Percentiles rank a stretch among this genome's conserved stretches.
These are phyloP conservation scores for Neocucurbitaria cava DNA, from an alignment of 2,329 filamentous ascomycete species.

Conservation along the genomic window DNA sequence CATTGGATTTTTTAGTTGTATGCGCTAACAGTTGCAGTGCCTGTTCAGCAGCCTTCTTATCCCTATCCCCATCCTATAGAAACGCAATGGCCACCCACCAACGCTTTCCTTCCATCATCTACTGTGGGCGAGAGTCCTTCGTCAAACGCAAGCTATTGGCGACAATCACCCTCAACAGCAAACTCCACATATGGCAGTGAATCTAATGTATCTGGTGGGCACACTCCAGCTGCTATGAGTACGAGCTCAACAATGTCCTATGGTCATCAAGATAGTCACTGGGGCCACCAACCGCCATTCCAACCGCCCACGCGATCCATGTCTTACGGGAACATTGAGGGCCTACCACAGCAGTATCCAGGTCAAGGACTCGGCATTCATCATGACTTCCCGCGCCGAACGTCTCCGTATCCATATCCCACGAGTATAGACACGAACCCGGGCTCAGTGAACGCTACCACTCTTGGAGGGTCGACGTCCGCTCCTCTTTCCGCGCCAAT, in stretches of 20 bases:
- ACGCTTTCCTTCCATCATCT: conserved; percentile 43
- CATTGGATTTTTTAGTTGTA: not conserved
- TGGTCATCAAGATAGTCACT: conserved; percentile 40
- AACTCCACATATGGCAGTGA: conserved; percentile 47
- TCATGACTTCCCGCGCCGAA: conserved; percentile 41
- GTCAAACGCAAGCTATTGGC: conserved; percentile 43
- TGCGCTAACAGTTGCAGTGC: conserved; percentile 33
- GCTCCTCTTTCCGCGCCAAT: conserved; percentile 46
- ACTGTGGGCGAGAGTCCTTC: conserved; percentile 43
- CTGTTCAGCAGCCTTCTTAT: conserved; percentile 41
- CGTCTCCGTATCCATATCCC: conserved; percentile 44
- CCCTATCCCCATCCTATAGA: conserved; percentile 46
- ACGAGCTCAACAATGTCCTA: conserved; percentile 47
- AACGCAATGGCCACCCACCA: conserved; percentile 45
- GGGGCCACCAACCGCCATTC: conserved; percentile 35
- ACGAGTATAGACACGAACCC: conserved; percentile 43
- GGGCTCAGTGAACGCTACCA: conserved; percentile 31
- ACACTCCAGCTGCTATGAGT: conserved; percentile 45
- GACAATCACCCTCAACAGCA: conserved; percentile 43
- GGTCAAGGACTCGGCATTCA: conserved; percentile 40
- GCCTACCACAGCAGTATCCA: conserved; percentile 42
- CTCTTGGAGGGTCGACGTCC: conserved; percentile 32
- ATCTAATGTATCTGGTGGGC: conserved; percentile 43
- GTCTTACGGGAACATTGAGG: conserved; percentile 51
- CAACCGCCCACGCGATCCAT: conserved; percentile 46